phyloP scores from a whole-genome alignment of 805 yeast genomes.

The Candida vaughaniae region DNA sequence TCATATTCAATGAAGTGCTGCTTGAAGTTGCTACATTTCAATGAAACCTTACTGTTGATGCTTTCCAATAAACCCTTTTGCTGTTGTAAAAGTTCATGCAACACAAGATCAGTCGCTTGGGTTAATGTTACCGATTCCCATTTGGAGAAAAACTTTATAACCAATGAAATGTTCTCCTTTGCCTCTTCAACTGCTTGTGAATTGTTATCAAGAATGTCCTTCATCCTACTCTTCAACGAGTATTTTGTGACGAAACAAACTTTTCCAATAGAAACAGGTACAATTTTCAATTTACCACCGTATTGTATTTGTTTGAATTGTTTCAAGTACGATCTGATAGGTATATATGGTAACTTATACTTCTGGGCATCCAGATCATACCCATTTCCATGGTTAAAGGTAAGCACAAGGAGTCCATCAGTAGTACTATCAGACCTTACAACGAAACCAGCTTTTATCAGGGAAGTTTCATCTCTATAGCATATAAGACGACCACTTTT shows the following conservation, averaged over 20 bases:
- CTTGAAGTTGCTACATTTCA: constrained; percentile 44
- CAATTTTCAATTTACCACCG: constrained; percentile 32
- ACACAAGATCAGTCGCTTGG: constrained; percentile 27
- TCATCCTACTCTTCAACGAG: constrained; percentile 30
- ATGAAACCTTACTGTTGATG: constrained; percentile 24
- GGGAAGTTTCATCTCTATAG: constrained; percentile 48
- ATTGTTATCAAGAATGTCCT: constrained; percentile 36
- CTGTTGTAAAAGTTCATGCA: constrained; percentile 37
- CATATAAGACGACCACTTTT: constrained; percentile 57
- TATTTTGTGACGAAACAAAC: constrained; percentile 47
- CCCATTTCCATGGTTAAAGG: constrained; percentile 44
- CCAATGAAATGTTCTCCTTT: constrained; percentile 29
- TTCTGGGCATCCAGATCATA: constrained; percentile 22
- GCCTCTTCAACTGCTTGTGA: constrained; percentile 35
- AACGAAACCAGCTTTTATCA: constrained; percentile 53
- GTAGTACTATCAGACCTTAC: constrained; percentile 40
- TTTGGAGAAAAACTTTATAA: constrained; percentile 36
- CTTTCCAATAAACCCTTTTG: constrained; percentile 33
- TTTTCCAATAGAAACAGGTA: constrained; percentile 37
- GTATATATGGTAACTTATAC: constrained; percentile 37
- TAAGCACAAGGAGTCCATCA: constrained; percentile 36
- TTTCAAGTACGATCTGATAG: constrained; percentile 31
- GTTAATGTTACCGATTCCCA: constrained; percentile 47
- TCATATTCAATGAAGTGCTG: constrained; percentile 45
- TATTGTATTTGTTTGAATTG: constrained; percentile 37